Evolutionary conservation across 139 green algal genomes (phyloP).

Genomic region (Chlorella sp.): DNA sequence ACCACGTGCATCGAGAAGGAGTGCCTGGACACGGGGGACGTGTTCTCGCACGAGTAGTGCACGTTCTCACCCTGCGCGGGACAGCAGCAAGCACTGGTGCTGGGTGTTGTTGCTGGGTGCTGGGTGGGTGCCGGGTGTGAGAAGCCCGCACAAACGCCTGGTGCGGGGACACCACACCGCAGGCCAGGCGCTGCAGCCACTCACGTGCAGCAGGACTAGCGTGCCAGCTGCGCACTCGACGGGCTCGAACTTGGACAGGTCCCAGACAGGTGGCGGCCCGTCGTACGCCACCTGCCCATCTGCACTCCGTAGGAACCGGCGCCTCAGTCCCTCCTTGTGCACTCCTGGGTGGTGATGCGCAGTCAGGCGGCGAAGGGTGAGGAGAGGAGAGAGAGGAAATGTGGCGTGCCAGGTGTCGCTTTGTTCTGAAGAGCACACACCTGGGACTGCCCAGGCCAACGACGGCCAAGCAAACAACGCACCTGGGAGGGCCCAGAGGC

Average conservation of each 20-base stretch:
- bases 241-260: constrained; percentile 60
- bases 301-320: constrained; percentile 29
- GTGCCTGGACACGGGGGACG: constrained; percentile 44
- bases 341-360: too few species aligned
- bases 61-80: constrained; percentile 14
- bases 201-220: constrained; percentile 82
- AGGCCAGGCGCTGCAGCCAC: background rate
- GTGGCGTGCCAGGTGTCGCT: too few species aligned
- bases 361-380: too few species aligned
- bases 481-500: constrained; percentile 71
- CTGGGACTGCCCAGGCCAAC: too few species aligned
- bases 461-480: background rate
- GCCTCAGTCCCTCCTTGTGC: constrained; percentile 40
- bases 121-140: too few species aligned
- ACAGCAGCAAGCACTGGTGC: too few species aligned
- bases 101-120: too few species aligned
- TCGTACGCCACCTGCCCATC: constrained; percentile 39
- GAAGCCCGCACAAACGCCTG: too few species aligned
- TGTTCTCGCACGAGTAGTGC: constrained; percentile 15
- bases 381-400: too few species aligned
- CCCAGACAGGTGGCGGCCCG: constrained; percentile 24
- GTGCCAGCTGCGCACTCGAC: constrained; percentile 71
- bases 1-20: constrained; percentile 82
- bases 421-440: too few species aligned
- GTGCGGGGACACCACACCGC: too few species aligned